A percentile compares a stretch with the other conserved stretches of the same genome.
These are phyloP conservation scores for Rhodotorula paludigena DNA, from an alignment of 768 basidiomycete genomes.

Conservation along the genomic window DNA sequence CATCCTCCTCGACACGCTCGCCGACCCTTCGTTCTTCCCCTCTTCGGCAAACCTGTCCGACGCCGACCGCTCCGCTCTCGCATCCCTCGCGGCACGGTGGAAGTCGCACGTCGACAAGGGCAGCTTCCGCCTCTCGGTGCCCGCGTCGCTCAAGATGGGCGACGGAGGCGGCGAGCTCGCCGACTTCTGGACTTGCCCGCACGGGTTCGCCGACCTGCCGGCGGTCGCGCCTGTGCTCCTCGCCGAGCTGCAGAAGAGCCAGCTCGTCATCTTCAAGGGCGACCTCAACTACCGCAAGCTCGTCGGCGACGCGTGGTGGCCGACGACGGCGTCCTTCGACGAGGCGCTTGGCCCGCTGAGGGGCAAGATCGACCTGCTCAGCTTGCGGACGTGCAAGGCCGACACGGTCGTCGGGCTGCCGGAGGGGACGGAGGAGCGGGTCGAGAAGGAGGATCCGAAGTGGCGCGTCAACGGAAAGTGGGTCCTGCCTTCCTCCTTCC, in stretches of 20 bases:
- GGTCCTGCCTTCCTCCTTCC: slow-evolving; percentile 1
- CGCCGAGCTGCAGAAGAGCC: slow-evolving; percentile 54
- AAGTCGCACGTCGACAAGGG: slow-evolving; percentile 63
- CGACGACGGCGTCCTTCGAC: slow-evolving; percentile 67
- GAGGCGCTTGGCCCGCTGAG: slow-evolving; percentile 71
- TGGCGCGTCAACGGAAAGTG: slow-evolving; percentile 80
- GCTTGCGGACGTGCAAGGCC: slow-evolving; percentile 88
- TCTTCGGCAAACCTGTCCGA: slow-evolving; percentile 42
- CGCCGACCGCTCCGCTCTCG: slow-evolving; percentile 49
- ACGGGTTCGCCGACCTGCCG: slow-evolving; percentile 33
- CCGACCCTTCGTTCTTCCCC: slow-evolving; percentile 58
- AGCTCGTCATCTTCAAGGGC: slow-evolving; percentile 83
- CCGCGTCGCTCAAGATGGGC: slow-evolving; percentile 43
- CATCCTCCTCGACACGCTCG: slow-evolving; percentile 55
- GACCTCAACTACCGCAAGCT: slow-evolving; percentile 60
- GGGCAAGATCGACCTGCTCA: slow-evolving; percentile 72
- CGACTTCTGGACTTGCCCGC: slow-evolving; percentile 39
- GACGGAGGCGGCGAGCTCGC: slow-evolving; percentile 14
- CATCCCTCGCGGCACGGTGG: slow-evolving; percentile 67
- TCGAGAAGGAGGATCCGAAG: slow-evolving; percentile 57
- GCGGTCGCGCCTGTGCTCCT: slow-evolving; percentile 52
- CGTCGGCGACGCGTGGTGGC: slow-evolving; percentile 84
- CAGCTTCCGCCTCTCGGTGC: slow-evolving; percentile 67
- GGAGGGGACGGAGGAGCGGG: slow-evolving; percentile 61
- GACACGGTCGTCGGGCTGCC: slow-evolving; percentile 83